A percentile compares a stretch with the other conserved stretches of the same genome.
These are phyloP conservation scores for Yamadazyma jaroonii DNA, from an alignment of 1,139 yeast genomes.

Conservation along the genomic window DNA sequence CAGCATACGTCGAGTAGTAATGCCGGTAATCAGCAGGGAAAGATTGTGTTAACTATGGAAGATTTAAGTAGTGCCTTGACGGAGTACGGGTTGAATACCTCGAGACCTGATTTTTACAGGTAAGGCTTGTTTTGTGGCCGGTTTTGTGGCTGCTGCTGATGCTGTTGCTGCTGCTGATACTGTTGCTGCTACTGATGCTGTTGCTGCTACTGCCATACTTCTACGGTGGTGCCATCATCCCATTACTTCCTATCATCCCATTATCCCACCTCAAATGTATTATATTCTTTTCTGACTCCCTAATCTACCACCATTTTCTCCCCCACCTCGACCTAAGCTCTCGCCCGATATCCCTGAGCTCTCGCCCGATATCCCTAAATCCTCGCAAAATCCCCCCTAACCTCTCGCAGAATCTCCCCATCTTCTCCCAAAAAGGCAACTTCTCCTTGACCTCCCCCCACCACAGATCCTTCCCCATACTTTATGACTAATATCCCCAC, in stretches of 20 bases:
- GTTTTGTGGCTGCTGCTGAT: too few species aligned
- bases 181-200: background rate
- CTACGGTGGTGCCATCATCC: too few species aligned
- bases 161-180: too few species aligned
- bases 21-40: conserved; percentile 66
- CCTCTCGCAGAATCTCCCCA: background rate
- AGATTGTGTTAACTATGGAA: conserved; percentile 82
- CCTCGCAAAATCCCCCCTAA: too few species aligned
- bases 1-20: conserved; percentile 34
- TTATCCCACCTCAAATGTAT: too few species aligned
- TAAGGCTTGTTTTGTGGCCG: conserved; percentile 10
- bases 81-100: conserved; percentile 89
- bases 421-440: background rate
- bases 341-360: too few species aligned
- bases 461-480: too few species aligned
- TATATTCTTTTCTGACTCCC: too few species aligned
- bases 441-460: background rate
- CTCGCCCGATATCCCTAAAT: too few species aligned
- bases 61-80: conserved; percentile 83
- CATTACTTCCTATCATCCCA: background rate
- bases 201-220: background rate
- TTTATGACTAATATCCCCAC: background rate
- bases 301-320: too few species aligned
- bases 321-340: too few species aligned
- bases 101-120: conserved; percentile 85